Percentiles rank a stretch among this genome's conserved stretches.
phyloP scores from a whole-genome alignment of 208 protist genomes.

The Leishmania tropica region DNA sequence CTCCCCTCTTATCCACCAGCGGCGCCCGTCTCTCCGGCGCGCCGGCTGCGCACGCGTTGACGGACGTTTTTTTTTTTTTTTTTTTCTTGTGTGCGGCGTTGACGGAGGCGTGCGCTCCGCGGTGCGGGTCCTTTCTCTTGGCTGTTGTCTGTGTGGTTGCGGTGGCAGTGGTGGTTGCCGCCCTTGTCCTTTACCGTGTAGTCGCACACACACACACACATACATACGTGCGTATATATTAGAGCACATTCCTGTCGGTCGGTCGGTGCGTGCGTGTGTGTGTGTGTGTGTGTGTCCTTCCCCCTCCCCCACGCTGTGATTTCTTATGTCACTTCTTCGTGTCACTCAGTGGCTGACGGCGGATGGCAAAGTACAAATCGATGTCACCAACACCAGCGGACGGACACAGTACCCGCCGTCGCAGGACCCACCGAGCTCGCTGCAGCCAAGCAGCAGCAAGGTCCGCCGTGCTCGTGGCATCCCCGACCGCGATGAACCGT shows the following conservation, averaged over 20 bases:
- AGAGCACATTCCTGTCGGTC: neutral
- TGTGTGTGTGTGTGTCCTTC: neutral
- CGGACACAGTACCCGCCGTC: neutral
- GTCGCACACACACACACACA: neutral
- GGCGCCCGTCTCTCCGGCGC: neutral
- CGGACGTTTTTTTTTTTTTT: neutral
- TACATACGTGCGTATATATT: neutral
- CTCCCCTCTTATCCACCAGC: neutral
- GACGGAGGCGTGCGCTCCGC: too few relatives aligned
- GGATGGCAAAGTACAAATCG: slow-evolving; percentile 38
- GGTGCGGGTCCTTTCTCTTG: too few relatives aligned
- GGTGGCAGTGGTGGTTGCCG: neutral
- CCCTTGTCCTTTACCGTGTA: neutral
- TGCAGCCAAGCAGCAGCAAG: neutral
- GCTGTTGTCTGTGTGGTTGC: neutral
- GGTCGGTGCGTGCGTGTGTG: too few relatives aligned
- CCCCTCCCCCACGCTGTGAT: neutral
- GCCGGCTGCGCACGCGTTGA: neutral
- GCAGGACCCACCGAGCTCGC: neutral
- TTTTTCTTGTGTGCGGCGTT: too few relatives aligned
- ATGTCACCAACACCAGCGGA: slow-evolving; percentile 40
- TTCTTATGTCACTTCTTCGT: slow-evolving; percentile 36
- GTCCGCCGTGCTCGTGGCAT: neutral
- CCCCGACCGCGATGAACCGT: slow-evolving; percentile 36
- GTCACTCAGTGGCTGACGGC: slow-evolving; percentile 35